Evolutionary conservation across 2,329 filamentous ascomycete species (phyloP).

Genomic region (Microsporum canis): DNA sequence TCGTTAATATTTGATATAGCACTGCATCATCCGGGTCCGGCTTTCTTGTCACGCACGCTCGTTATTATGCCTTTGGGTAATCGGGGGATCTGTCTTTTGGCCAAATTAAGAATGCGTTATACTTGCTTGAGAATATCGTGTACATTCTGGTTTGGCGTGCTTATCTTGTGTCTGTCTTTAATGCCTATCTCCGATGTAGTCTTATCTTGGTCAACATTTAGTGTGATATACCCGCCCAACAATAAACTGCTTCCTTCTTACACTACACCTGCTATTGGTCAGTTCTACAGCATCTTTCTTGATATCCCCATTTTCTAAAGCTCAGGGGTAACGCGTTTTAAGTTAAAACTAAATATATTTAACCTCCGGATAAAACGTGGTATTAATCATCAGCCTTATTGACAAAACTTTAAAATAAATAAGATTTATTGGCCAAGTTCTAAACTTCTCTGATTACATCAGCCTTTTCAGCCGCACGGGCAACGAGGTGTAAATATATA

Average conservation of each 20-base stretch:
- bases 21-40: neutral
- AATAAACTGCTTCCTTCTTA: neutral
- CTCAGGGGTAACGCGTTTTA: neutral
- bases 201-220: neutral
- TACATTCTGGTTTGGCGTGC: neutral
- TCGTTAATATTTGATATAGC: slow-evolving; percentile 11
- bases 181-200: too few relatives aligned
- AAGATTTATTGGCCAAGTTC: neutral
- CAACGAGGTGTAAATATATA: neutral
- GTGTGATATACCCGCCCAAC: neutral
- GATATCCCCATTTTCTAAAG: too few relatives aligned
- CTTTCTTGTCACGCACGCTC: neutral
- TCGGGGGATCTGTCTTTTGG: neutral
- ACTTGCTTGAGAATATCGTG: neutral
- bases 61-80: neutral
- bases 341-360: neutral
- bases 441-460: neutral
- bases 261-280: too few relatives aligned
- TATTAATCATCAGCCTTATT: neutral
- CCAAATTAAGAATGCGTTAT: neutral
- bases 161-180: neutral
- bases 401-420: neutral
- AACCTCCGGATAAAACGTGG: neutral
- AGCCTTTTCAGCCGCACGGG: neutral
- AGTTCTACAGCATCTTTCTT: too few relatives aligned